phyloP scores from a whole-genome alignment of 371 early-diverging fungal genomes.

The Coemansia sp. region DNA sequence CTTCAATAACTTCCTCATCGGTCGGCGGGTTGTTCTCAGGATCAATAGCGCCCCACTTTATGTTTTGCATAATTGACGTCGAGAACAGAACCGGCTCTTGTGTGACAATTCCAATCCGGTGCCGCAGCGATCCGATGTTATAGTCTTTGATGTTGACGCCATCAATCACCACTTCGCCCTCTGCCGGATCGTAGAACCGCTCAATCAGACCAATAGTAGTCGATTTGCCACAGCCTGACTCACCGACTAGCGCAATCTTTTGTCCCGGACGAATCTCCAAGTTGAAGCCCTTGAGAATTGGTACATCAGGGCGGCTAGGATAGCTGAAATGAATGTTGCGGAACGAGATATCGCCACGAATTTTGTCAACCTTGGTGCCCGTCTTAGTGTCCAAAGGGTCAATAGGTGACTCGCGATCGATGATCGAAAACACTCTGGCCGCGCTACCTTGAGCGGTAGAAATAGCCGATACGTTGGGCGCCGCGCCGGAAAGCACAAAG shows the following conservation, averaged over 20 bases:
- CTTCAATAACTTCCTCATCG: slow-evolving; percentile 53
- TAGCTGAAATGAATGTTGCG: slow-evolving; percentile 69
- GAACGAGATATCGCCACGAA: slow-evolving; percentile 54
- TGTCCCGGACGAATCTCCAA: slow-evolving; percentile 80
- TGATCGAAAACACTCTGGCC: slow-evolving; percentile 61
- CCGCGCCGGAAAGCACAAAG: slow-evolving; percentile 59
- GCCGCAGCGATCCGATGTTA: slow-evolving; percentile 70
- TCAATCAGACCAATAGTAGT: slow-evolving; percentile 76
- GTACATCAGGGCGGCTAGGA: slow-evolving; percentile 69
- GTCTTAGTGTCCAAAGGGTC: slow-evolving; percentile 55
- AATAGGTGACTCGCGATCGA: slow-evolving; percentile 61
- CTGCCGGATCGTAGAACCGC: slow-evolving; percentile 77
- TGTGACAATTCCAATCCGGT: slow-evolving; percentile 76
- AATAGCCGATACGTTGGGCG: slow-evolving; percentile 62
- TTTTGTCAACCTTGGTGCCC: slow-evolving; percentile 32
- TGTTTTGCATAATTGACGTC: slow-evolving; percentile 57
- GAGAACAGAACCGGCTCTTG: slow-evolving; percentile 73
- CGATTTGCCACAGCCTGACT: slow-evolving; percentile 90
- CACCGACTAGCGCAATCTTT: slow-evolving; percentile 92
- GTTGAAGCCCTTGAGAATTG: slow-evolving; percentile 71
- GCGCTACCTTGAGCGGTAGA: slow-evolving; percentile 62
- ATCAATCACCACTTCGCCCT: slow-evolving; percentile 72
- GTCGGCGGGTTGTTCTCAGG: slow-evolving; percentile 49
- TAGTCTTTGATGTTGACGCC: slow-evolving; percentile 64
- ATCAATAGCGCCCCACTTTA: slow-evolving; percentile 45